Evolutionary conservation across 805 yeast species (phyloP).

Genomic region (Ogataea trehalophila): DNA sequence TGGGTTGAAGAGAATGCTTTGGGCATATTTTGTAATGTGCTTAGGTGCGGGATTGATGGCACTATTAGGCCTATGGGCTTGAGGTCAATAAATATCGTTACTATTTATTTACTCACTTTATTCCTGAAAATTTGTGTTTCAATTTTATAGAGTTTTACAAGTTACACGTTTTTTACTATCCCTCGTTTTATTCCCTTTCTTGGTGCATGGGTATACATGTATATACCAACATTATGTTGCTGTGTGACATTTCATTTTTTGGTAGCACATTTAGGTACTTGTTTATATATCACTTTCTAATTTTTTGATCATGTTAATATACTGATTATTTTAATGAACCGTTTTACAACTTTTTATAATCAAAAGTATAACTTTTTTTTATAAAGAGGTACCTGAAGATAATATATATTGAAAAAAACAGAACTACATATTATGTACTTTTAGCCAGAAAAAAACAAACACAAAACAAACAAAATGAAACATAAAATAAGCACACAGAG

Average conservation of each 20-base stretch:
- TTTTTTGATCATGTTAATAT: too few relatives aligned
- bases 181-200: neutral
- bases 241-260: neutral
- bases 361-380: too few relatives aligned
- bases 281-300: too few relatives aligned
- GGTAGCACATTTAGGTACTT: too few relatives aligned
- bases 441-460: neutral
- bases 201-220: neutral
- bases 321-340: too few relatives aligned
- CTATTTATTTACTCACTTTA: too few relatives aligned
- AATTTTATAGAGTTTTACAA: neutral
- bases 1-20: constrained; percentile 46
- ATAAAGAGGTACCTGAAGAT: too few relatives aligned
- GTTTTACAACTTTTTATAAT: too few relatives aligned
- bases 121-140: neutral
- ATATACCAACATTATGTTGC: neutral
- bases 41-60: constrained; percentile 78
- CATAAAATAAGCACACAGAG: neutral
- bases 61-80: constrained; percentile 70
- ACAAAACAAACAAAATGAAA: neutral
- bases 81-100: constrained; percentile 3
- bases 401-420: neutral
- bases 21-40: constrained; percentile 50
- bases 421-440: neutral
- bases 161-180: neutral